These are phyloP conservation scores for Ceratobasidium sp. DNA, from an alignment of 1,284 basidiomycete genomes.

Conservation along the genomic window DNA sequence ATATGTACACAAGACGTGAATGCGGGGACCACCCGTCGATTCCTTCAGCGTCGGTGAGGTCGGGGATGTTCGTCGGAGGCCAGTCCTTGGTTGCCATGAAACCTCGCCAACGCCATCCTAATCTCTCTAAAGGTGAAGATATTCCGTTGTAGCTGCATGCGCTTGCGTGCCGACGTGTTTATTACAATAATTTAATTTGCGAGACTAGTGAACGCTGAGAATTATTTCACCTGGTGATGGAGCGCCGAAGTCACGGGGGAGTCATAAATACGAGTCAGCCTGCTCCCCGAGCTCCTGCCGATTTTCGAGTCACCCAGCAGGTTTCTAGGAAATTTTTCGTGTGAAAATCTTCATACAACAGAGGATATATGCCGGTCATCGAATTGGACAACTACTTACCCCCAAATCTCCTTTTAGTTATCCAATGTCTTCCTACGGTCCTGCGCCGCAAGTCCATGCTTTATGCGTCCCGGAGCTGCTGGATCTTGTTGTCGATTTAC, in stretches of 20 bases:
- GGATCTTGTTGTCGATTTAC: background rate
- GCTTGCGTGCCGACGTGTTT: too few relatives aligned
- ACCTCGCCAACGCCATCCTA: too few relatives aligned
- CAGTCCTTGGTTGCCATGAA: too few relatives aligned
- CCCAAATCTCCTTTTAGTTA: background rate
- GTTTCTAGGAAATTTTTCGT: background rate
- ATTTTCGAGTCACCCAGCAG: background rate
- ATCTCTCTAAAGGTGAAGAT: too few relatives aligned
- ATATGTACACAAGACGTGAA: too few relatives aligned
- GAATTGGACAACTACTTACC: background rate
- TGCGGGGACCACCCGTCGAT: too few relatives aligned
- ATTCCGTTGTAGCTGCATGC: too few relatives aligned
- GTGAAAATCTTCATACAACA: background rate
- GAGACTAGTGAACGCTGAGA: too few relatives aligned
- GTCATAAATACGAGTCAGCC: background rate
- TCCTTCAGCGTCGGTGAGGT: too few relatives aligned
- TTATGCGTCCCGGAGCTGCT: background rate
- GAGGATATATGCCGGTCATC: background rate
- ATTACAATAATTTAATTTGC: too few relatives aligned
- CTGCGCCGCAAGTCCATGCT: slow-evolving; percentile 1
- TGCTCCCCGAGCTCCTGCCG: background rate
- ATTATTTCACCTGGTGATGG: too few relatives aligned
- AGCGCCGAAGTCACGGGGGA: background rate
- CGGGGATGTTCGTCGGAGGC: too few relatives aligned
- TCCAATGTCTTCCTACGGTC: background rate